Conservation (phyloP, 106 monocot genomes). For the Dioscorea alata region DNA sequence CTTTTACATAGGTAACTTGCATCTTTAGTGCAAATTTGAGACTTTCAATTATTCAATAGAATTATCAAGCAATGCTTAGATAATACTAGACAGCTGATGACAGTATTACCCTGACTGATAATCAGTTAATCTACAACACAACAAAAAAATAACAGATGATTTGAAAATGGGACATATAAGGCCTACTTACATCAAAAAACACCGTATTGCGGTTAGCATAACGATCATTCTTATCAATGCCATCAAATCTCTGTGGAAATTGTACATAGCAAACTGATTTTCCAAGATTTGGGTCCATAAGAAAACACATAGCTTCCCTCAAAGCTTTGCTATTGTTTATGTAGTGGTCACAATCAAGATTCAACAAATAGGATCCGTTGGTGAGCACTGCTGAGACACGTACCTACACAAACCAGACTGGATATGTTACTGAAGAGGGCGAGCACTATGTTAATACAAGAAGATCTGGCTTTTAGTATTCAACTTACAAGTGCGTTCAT, state of each 20-base stretch:
- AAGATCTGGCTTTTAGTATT: neutral
- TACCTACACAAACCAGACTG: slow-evolving; percentile 7
- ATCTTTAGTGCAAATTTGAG: too few relatives aligned
- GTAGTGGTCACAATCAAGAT: slow-evolving; percentile 53
- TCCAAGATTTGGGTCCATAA: slow-evolving; percentile 44
- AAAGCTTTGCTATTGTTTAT: slow-evolving; percentile 47
- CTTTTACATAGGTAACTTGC: too few relatives aligned
- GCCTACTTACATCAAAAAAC: slow-evolving; percentile 36
- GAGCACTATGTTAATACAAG: neutral
- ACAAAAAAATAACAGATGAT: too few relatives aligned
- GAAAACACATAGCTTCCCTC: slow-evolving; percentile 46
- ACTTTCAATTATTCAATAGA: too few relatives aligned
- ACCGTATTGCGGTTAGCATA: slow-evolving; percentile 40
- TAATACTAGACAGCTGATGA: too few relatives aligned
- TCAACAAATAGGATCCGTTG: slow-evolving; percentile 34
- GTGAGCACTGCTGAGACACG: slow-evolving; percentile 44
- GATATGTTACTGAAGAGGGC: neutral
- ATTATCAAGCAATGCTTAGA: too few relatives aligned
- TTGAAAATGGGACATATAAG: neutral
- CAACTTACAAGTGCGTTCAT: slow-evolving; percentile 53
- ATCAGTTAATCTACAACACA: too few relatives aligned
- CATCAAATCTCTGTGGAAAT: slow-evolving; percentile 49
- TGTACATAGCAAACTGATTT: slow-evolving; percentile 44
- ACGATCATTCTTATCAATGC: slow-evolving; percentile 40
- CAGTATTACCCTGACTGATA: too few relatives aligned